Base-by-base conservation (phyloP, 352 stramenopile genomes). In the Thalassiosira hispida region DNA sequence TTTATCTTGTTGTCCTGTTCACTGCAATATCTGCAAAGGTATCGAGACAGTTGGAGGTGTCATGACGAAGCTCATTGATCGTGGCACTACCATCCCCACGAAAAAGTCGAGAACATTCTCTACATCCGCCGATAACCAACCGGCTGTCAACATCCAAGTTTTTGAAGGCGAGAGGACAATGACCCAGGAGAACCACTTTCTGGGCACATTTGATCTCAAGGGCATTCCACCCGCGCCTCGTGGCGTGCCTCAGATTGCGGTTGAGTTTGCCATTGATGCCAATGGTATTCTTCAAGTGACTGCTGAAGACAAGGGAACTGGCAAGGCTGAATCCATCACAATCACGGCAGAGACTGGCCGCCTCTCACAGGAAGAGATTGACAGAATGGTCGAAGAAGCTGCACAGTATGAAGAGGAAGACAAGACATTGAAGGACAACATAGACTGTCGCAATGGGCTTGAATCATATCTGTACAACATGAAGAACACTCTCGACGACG, bases 21-120 rank as follows among this genome's bases (percentile, higher is more conserved):
- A n/a, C n/a, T n/a, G n/a, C n/a, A n/a, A n/a, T n/a, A n/a, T n/a
- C n/a, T n/a, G n/a, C n/a, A n/a, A 38, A 38, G 31, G 31, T 92
- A 99, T 99, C 93, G 97, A 99, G 87, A 99, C 97, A 47, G 96
- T 98, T 47, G 97, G 97, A 77, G 97, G 97, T 81, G 96, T 99
- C 69, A 99, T 99, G 97, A 99, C 97, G 65, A 98, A 98, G 89
- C 90, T 99, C 3, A 99, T 99, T 86, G 98, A 97, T 88, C 92
- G 96, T 78, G 98, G 98, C 91, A 98, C 96, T 29, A 96, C 96
- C 47, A 98, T 99, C 76, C 97, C 97, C n/a, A 98, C 96, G 71
- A 99, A 99, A 93, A 99, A 99, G 91, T 96, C 94, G 73, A 81
- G 99, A 93, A 98, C 94, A 42, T 99, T 99, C 91, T 98, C 96